phyloP scores from a whole-genome alignment of 129 eudicot genomes.

The Artemisia tridentata region DNA sequence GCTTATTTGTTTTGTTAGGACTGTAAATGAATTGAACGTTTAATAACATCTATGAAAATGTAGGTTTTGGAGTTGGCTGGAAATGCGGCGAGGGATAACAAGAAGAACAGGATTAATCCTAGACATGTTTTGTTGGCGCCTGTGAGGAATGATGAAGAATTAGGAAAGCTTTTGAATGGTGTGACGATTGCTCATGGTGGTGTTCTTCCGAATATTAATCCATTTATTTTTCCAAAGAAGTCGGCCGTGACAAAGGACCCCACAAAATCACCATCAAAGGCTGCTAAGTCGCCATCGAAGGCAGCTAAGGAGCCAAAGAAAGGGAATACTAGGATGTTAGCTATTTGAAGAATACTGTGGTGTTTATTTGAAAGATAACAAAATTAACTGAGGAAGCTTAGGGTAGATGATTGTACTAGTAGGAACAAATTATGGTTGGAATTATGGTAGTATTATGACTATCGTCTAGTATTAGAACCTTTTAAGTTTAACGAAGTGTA shows the following conservation, averaged over 20 bases:
- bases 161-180: constrained; percentile 48
- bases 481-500: no score
- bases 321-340: not conserved
- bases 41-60: not conserved
- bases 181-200: constrained; percentile 78
- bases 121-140: constrained; percentile 58
- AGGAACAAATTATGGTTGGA: not conserved
- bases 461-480: no score
- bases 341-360: constrained; percentile 6
- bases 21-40: no score
- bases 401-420: no score
- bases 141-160: constrained; percentile 67
- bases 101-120: constrained; percentile 56
- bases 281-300: constrained; percentile 49
- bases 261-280: constrained; percentile 45
- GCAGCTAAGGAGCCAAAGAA: constrained; percentile 16
- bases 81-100: constrained; percentile 70
- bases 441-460: not conserved
- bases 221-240: constrained; percentile 65
- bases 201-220: constrained; percentile 65
- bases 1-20: no score
- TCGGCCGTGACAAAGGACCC: constrained; percentile 36
- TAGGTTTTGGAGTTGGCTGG: constrained; percentile 79
- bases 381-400: no score
- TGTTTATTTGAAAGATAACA: constrained; percentile 1